Base-by-base conservation (phyloP, 2,329 filamentous ascomycete species). In the Coniochaeta prunicola region DNA sequence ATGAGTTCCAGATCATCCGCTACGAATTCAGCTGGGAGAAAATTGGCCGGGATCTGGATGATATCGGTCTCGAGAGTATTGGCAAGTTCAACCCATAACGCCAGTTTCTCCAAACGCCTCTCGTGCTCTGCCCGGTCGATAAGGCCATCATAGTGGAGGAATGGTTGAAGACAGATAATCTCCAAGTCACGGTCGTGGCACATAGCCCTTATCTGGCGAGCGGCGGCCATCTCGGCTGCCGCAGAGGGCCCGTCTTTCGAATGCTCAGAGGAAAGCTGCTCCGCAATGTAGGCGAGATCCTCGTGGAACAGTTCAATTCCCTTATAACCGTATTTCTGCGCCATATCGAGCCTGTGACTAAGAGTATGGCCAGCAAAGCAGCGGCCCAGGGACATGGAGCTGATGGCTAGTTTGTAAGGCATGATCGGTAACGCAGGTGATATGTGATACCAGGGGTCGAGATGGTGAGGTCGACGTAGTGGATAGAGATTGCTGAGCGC, bases 301-400 rank as follows among this genome's bases (percentile, higher is more conserved):
- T 93, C 89, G 70, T 88, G 86, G 76, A 91, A 92, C 21, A 92
- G 78, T 69, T 93, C 90, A 63, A 93, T 82, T 57, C 87, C 88
- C 60, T 80, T 71, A 68, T 91, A 84, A 21, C 85, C 86, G 64
- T 88, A 80, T 58, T 78, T 76, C 6, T 81, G 76, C 10, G 89
- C 89, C 74, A 85, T 82, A 68, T 86, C 79, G 55, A 93, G 80
- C 68, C 92, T 93, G 67, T 81, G 74, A 1, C 78, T 71, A 24
- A 93, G 77, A 30, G 78, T 76, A 71, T 93, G 90, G 62, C 88
- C 84, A 68, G 87, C 87, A 36, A 70, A 79, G 66, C 84, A 85
- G 45, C 88, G 85, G 45, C 90, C 89, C 1, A 93, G 79, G 55
- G 88, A 92, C 80, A 92, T 90, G 62, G 88, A 89, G 59, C 86